Evolutionary conservation across 129 eudicot species (phyloP).

Genomic region (Artemisia tridentata): DNA sequence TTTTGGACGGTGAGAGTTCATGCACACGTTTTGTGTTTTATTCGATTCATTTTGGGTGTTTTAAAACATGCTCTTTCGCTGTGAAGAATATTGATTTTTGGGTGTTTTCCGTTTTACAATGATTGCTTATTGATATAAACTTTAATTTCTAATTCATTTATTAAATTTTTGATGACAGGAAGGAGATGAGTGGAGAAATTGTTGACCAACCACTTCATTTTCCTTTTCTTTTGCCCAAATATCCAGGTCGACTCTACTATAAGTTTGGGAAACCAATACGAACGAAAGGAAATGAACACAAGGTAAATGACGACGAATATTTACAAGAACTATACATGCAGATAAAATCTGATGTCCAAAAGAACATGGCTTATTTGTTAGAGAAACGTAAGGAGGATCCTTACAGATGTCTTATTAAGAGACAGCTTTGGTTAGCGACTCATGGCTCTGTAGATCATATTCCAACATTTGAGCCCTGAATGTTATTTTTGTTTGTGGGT

Average conservation of each 20-base stretch:
- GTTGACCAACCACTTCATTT: slow-evolving; percentile 32
- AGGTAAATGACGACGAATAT: slow-evolving; percentile 24
- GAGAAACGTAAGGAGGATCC: slow-evolving; percentile 57
- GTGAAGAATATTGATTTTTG: too few species aligned
- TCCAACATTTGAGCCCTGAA: slow-evolving; percentile 30
- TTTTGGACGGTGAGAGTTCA: background rate
- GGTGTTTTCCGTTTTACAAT: background rate
- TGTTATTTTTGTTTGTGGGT: background rate
- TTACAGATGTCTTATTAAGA: slow-evolving; percentile 31
- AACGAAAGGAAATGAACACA: slow-evolving; percentile 42
- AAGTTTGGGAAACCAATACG: slow-evolving; percentile 59
- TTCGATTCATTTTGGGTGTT: too few species aligned
- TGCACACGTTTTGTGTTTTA: too few species aligned
- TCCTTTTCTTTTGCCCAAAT: slow-evolving; percentile 34
- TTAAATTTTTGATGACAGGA: slow-evolving; percentile 13
- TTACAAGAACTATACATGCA: slow-evolving; percentile 39
- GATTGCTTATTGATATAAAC: background rate
- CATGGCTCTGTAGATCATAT: slow-evolving; percentile 18
- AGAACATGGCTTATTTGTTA: slow-evolving; percentile 39
- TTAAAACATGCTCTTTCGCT: too few species aligned
- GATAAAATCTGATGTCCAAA: slow-evolving; percentile 43
- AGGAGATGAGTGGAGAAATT: slow-evolving; percentile 34
- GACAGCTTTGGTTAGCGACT: slow-evolving; percentile 28
- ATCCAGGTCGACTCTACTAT: slow-evolving; percentile 41
- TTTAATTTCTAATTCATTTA: too few species aligned